Evolutionary conservation across 805 yeast species (phyloP), one percentile per base, ranked within the genome.

Genomic region (Saccharomyces jurei): DNA sequence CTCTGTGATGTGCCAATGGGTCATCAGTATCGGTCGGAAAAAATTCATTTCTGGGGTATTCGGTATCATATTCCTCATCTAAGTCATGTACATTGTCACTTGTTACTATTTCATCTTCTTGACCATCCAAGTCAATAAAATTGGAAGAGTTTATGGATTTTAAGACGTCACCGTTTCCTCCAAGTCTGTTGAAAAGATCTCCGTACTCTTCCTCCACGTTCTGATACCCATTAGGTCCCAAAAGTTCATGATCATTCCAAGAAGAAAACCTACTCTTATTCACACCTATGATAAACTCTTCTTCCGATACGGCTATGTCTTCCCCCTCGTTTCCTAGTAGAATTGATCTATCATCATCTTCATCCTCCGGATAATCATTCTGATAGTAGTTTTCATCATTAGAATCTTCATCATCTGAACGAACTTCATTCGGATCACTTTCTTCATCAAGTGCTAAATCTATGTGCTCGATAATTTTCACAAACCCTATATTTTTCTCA

Each of bases 361-460:
- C 97, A 64, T 91, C 97, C 49, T 89, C 96, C 0, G 98, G 98
- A 64, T 92, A 92, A 64, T 92, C 98, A 69, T 94, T 92, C 62
- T 83, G 82, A 67, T 92, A 92, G 64, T 84, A 91, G 53, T 87
- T 89, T 71, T 92, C 99, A 22, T 96, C 96, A 65, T 87, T 87
- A 0, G 94, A 86, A 64, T 87, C 95, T 58, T 87, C 92, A 62
- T 87, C 89, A 60, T 86, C 94, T 0, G 89, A 78, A 9, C 70
- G 61, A 2, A 66, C 60, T 9, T 62, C 69, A n/a, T 69, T 67
- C n/a, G 76, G 78, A 46, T 67, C 67, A 1, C 65, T 70, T 6
- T 69, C 72, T 30, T 66, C 75, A 6, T 71, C 70, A 9, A 71
- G 75, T 9, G 72, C 63, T 10, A 70, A 50, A 28, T 73, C 66